These are phyloP conservation scores for Ustilago crameri DNA, from an alignment of 1,284 basidiomycete species.

Conservation along the genomic window DNA sequence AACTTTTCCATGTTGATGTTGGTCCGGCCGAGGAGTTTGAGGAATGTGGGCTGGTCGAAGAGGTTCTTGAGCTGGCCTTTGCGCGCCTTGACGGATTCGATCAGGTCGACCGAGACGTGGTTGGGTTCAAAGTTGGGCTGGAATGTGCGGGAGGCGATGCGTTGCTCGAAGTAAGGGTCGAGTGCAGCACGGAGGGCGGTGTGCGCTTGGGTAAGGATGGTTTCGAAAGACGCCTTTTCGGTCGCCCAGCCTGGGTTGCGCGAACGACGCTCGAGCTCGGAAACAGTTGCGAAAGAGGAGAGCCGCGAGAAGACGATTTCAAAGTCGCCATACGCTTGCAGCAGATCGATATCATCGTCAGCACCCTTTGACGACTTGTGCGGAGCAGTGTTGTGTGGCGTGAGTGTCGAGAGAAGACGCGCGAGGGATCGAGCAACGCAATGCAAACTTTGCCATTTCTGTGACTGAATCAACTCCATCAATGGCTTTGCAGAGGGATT, in stretches of 20 bases:
- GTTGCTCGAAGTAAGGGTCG: constrained; percentile 60
- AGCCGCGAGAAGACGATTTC: constrained; percentile 42
- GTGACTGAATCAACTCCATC: constrained; percentile 58
- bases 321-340: constrained; percentile 24
- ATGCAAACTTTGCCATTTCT: constrained; percentile 42
- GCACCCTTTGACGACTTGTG: neutral
- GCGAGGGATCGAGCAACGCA: constrained; percentile 28
- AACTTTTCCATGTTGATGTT: constrained; percentile 86
- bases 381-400: constrained; percentile 8
- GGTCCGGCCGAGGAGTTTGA: constrained; percentile 81
- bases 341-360: constrained; percentile 4
- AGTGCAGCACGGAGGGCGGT: constrained; percentile 37
- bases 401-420: constrained; percentile 21
- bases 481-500: constrained; percentile 75
- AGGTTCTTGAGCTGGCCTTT: constrained; percentile 73
- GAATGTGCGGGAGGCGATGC: constrained; percentile 77
- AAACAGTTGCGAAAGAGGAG: constrained; percentile 57
- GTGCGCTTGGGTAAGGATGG: constrained; percentile 34
- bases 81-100: constrained; percentile 67
- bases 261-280: constrained; percentile 56
- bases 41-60: constrained; percentile 80
- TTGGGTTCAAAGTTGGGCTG: constrained; percentile 74
- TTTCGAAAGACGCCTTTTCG: constrained; percentile 42
- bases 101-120: constrained; percentile 71
- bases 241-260: constrained; percentile 61